phyloP scores from a whole-genome alignment of 2,329 filamentous ascomycete species.

The Sporothrix pallida region DNA sequence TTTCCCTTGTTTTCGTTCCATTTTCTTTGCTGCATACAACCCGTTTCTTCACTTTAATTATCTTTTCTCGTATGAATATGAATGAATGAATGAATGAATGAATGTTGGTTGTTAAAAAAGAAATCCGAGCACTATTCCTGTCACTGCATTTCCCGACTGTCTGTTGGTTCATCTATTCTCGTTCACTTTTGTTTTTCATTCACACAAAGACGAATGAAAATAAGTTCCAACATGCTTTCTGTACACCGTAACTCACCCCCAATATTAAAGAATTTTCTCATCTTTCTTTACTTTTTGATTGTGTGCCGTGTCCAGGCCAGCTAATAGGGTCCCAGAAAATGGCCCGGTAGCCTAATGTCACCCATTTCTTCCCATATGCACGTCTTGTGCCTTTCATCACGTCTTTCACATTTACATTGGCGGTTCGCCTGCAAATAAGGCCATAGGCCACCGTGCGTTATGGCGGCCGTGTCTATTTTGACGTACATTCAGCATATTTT shows the following conservation, averaged over 20 bases:
- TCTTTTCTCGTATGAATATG: conserved; percentile 1
- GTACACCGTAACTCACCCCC: background rate
- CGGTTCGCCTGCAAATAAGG: background rate
- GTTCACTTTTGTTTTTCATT: background rate
- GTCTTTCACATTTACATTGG: background rate
- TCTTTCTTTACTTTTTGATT: background rate
- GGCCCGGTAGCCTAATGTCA: conserved; percentile 23
- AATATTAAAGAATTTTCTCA: background rate
- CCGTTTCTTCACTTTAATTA: background rate
- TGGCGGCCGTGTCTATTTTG: background rate
- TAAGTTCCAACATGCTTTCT: background rate
- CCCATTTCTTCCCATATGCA: background rate
- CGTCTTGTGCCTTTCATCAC: background rate
- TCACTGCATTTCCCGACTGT: background rate
- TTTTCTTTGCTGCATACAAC: background rate
- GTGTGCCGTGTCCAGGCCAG: background rate
- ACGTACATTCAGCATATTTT: background rate
- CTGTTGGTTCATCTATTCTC: background rate
- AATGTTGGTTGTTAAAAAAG: background rate
- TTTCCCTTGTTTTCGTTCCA: background rate
- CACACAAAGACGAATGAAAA: background rate
- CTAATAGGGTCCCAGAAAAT: background rate
- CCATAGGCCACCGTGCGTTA: background rate
- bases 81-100: background rate
- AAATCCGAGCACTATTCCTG: background rate